A percentile compares a stretch with the other conserved stretches of the same genome.
Evolutionary conservation across 2,329 filamentous ascomycete genomes (phyloP).

Genomic region (Metarhizium brunneum): DNA sequence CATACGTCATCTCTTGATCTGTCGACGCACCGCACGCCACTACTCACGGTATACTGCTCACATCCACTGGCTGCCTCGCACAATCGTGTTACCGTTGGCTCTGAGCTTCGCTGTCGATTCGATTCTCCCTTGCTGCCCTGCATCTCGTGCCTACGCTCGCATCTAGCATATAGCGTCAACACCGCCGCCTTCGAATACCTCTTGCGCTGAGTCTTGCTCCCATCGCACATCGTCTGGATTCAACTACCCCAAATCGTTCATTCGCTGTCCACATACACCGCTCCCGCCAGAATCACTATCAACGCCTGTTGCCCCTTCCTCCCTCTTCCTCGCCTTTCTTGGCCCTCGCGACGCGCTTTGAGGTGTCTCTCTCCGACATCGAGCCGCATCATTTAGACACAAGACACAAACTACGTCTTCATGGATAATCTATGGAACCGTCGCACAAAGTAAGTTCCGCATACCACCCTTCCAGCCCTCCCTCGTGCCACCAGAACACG

Average conservation of each 20-base stretch:
- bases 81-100: neutral
- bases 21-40: neutral
- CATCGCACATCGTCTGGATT: neutral
- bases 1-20: slow-evolving; percentile 2
- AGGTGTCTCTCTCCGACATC: slow-evolving; percentile 12
- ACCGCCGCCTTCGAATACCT: slow-evolving; percentile 2
- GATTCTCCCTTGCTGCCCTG: neutral
- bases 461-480: neutral
- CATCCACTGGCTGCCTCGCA: neutral
- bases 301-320: neutral
- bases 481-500: neutral
- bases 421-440: slow-evolving; percentile 65
- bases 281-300: neutral
- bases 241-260: neutral
- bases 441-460: slow-evolving; percentile 63
- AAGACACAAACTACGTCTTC: slow-evolving; percentile 24
- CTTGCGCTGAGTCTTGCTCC: neutral
- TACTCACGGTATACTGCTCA: neutral
- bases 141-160: neutral
- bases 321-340: neutral
- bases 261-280: neutral
- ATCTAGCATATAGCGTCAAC: neutral
- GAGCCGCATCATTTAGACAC: slow-evolving; percentile 8
- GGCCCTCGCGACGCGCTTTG: slow-evolving; percentile 13
- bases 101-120: neutral